Percentiles rank a stretch among this genome's conserved stretches.
Conservation (phyloP, 2,329 filamentous ascomycete genomes). For the Rhinocladiella mackenziei region DNA sequence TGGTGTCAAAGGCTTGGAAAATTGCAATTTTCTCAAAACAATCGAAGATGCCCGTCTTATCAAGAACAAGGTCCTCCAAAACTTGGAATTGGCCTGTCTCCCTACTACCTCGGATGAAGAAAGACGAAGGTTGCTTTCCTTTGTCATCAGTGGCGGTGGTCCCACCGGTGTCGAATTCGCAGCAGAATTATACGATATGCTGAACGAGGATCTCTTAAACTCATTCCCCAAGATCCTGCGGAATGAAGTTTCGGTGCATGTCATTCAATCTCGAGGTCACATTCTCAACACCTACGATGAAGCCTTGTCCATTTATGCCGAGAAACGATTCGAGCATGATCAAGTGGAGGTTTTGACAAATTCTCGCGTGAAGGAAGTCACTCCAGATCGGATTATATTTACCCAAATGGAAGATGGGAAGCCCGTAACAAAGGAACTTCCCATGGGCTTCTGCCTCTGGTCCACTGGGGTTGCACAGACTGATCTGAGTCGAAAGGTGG, state of each 20-base stretch:
- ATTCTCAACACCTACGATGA: slow-evolving; percentile 99
- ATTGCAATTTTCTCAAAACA: slow-evolving; percentile 93
- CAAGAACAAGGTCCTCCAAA: slow-evolving; percentile 80
- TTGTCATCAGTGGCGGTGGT: slow-evolving; percentile 92
- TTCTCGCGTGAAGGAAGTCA: slow-evolving; percentile 85
- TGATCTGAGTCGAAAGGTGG: slow-evolving; percentile 70
- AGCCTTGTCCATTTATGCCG: slow-evolving; percentile 84
- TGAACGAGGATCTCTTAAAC: slow-evolving; percentile 85
- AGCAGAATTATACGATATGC: slow-evolving; percentile 88
- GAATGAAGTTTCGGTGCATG: slow-evolving; percentile 95
- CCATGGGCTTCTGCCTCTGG: slow-evolving; percentile 95
- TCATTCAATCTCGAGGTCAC: slow-evolving; percentile 90
- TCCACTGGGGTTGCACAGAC: slow-evolving; percentile 91
- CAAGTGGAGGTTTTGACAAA: slow-evolving; percentile 90
- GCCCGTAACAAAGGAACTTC: slow-evolving; percentile 82
- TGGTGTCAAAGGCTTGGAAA: slow-evolving; percentile 87
- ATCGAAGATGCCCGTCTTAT: slow-evolving; percentile 89
- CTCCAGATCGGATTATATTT: slow-evolving; percentile 78
- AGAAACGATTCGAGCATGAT: slow-evolving; percentile 85
- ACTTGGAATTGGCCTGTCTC: slow-evolving; percentile 86
- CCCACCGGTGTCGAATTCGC: slow-evolving; percentile 98
- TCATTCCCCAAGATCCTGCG: slow-evolving; percentile 86
- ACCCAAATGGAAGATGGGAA: slow-evolving; percentile 75
- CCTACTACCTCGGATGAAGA: slow-evolving; percentile 89
- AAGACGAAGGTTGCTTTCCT: slow-evolving; percentile 79